Conservation (phyloP, 352 stramenopile genomes). For the Achlya hypogyna region DNA sequence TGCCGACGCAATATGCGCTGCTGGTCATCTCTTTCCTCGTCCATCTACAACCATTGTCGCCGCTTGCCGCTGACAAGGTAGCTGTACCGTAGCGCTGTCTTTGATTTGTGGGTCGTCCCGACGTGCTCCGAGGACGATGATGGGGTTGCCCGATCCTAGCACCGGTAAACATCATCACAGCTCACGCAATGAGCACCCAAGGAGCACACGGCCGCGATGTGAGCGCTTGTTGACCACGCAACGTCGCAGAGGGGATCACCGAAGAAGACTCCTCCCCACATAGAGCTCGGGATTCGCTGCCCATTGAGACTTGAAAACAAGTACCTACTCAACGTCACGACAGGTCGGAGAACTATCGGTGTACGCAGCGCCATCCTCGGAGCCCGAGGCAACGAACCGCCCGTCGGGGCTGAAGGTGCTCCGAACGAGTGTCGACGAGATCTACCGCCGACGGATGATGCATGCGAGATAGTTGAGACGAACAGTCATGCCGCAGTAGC, state of each 20-base stretch:
- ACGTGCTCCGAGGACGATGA: background rate
- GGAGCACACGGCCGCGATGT: slow-evolving; percentile 53
- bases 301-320: slow-evolving; percentile 49
- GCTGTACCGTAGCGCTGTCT: background rate
- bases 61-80: background rate
- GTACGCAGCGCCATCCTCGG: slow-evolving; percentile 37
- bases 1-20: background rate
- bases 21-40: background rate
- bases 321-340: slow-evolving; percentile 25
- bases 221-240: slow-evolving; percentile 45
- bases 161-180: background rate
- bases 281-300: slow-evolving; percentile 29
- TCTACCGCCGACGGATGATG: background rate
- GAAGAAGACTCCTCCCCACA: slow-evolving; percentile 58
- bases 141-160: background rate
- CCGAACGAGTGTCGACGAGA: slow-evolving; percentile 25
- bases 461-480: slow-evolving; percentile 23
- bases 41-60: background rate
- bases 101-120: background rate
- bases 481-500: slow-evolving; percentile 40
- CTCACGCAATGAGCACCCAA: slow-evolving; percentile 29
- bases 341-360: background rate
- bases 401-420: slow-evolving; percentile 56
- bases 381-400: slow-evolving; percentile 46
- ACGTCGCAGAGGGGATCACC: slow-evolving; percentile 43